Percentiles rank a stretch among this genome's conserved stretches.
Conservation (phyloP, 2,329 filamentous ascomycete species). For the Xylariomycetidae sp. region DNA sequence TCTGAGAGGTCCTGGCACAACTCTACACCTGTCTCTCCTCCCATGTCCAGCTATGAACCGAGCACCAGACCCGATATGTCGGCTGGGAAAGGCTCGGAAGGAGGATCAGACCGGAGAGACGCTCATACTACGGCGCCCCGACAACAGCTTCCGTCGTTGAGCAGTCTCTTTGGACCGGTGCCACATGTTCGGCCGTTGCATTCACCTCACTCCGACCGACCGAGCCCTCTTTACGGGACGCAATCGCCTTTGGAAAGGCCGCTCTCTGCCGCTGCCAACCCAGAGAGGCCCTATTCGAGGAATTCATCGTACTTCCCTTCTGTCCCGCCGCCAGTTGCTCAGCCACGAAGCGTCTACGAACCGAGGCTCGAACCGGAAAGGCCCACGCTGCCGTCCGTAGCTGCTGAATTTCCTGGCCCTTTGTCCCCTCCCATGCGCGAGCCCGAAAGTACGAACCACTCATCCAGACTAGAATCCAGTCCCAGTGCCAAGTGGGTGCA, state of each 20-base stretch:
- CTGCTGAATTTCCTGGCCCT: conserved; percentile 35
- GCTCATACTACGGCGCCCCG: conserved; percentile 25
- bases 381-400: conserved; percentile 26
- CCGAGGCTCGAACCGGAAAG: conserved; percentile 39
- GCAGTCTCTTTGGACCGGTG: conserved; percentile 51
- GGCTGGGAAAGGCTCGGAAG: conserved; percentile 34
- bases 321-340: conserved; percentile 31
- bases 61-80: conserved; percentile 39
- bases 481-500: conserved; percentile 32
- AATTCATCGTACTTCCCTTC: conserved; percentile 44
- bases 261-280: conserved; percentile 31
- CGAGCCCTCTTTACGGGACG: conserved; percentile 34
- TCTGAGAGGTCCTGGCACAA: conserved; percentile 41
- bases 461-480: conserved; percentile 15
- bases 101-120: conserved; percentile 31
- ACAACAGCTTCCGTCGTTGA: conserved; percentile 52
- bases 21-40: conserved; percentile 43
- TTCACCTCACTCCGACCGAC: conserved; percentile 43
- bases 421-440: conserved; percentile 42
- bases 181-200: conserved; percentile 38
- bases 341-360: conserved; percentile 44
- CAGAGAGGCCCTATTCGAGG: conserved; percentile 34
- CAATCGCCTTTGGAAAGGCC: conserved; percentile 45
- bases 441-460: conserved; percentile 25
- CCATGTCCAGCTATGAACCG: conserved; percentile 56